A percentile compares a stretch with the other conserved stretches of the same genome.
Conservation (phyloP, 176 grass and related monocot species). For the Cenchrus purpureus region DNA sequence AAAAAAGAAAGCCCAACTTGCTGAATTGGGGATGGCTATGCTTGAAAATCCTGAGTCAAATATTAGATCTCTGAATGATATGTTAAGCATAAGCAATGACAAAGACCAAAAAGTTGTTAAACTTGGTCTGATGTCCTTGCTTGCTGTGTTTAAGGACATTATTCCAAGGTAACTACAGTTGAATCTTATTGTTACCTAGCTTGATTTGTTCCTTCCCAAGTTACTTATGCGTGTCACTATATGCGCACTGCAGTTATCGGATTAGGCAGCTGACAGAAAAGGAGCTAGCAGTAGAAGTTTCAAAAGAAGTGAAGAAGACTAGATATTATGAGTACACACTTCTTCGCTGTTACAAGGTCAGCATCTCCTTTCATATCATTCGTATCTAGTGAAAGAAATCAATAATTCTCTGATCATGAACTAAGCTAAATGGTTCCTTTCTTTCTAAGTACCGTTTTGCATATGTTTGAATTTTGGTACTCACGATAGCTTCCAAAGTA, state of each 20-base stretch:
- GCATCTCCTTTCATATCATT: not conserved
- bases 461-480: not conserved
- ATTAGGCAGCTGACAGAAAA: constrained; percentile 94
- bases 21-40: constrained; percentile 84
- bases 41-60: constrained; percentile 92
- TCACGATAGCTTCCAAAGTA: constrained; percentile 26
- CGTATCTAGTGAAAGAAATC: not conserved
- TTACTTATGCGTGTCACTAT: constrained; percentile 26
- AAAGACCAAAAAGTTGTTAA: constrained; percentile 80
- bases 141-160: constrained; percentile 95
- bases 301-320: constrained; percentile 79
- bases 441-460: not conserved
- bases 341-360: constrained; percentile 86
- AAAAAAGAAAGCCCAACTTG: constrained; percentile 85
- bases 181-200: constrained; percentile 3
- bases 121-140: constrained; percentile 83
- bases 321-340: constrained; percentile 91
- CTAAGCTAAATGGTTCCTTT: not conserved
- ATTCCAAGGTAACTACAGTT: constrained; percentile 57
- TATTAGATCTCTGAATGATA: constrained; percentile 84
- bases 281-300: constrained; percentile 82
- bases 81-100: constrained; percentile 78
- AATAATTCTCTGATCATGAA: not conserved
- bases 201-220: not conserved
- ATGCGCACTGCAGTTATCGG: constrained; percentile 68